Base-by-base conservation (phyloP, 2,329 filamentous ascomycete genomes). In the Colletotrichum sp. region DNA sequence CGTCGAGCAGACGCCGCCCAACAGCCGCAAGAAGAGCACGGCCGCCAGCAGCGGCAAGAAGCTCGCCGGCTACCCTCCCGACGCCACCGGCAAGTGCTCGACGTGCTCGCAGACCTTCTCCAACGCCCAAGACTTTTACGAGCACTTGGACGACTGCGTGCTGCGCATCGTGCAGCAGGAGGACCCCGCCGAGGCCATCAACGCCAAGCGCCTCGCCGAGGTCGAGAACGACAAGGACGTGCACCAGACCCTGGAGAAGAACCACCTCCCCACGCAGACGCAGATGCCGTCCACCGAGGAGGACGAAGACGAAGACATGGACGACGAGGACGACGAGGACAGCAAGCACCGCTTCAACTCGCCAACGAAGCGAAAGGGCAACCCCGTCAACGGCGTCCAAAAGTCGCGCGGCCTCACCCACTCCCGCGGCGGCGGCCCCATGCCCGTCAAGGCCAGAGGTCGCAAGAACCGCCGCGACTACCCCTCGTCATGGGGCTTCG, bases 91-190 rank as follows among this genome's bases (percentile, higher is more conserved):
- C 85, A 98, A 97, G 87, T 98, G 97, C 86, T 98, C 96, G 30
- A 98, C 96, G 66, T 99, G 97, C 86, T 95, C 94, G 16, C 91
- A 93, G 75, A 98, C 94, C 15, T 98, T 98, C 86, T 92, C 91
- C 87, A 98, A 95, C 81, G 96, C 96, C 7, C 96, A 98, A 84
- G 96, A 98, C 86, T 98, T 98, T 86, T 98, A 98, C 85, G 97
- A 98, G 90, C 96, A 98, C 90, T 89, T 98, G 82, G 96, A 94
- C 80, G 92, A 94, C 85, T 94, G 93, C 81, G 93, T 94, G 76
- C 86, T 94, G 78, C 91, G 92, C 82, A 93, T 94, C 80, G 93
- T 94, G 30, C 92, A 94, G 83, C 92, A 93, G 83, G 92, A 93
- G 82, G 93, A 94, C 78, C 92, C 92, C 5, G 89, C 91, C 30